Evolutionary conservation across 352 stramenopile genomes (phyloP).

Genomic region (Phytophthora pistaciae): DNA sequence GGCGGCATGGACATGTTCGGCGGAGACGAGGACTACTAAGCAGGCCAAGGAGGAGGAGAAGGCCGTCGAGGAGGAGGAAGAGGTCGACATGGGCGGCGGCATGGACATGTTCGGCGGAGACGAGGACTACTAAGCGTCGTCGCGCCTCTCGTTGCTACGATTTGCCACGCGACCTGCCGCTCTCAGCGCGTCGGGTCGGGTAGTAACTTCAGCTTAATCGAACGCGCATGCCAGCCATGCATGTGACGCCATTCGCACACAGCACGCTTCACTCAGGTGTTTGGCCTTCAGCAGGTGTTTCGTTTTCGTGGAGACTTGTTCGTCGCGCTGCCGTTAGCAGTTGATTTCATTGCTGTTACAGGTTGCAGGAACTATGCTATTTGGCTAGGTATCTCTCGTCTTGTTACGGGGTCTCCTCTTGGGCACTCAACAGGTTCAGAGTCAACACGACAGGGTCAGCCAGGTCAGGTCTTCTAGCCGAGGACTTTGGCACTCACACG

Average conservation of each 20-base stretch:
- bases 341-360: slow-evolving; percentile 23
- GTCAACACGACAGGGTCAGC: not conserved
- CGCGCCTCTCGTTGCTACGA: not conserved
- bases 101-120: slow-evolving; percentile 91
- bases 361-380: slow-evolving; percentile 16
- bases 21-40: slow-evolving; percentile 86
- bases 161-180: slow-evolving; percentile 9
- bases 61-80: slow-evolving; percentile 78
- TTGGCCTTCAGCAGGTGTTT: not conserved
- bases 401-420: slow-evolving; percentile 2
- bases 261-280: slow-evolving; percentile 22
- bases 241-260: slow-evolving; percentile 59
- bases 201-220: slow-evolving; percentile 64
- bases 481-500: slow-evolving; percentile 79
- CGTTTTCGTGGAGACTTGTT: not conserved
- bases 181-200: slow-evolving; percentile 17
- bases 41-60: slow-evolving; percentile 75
- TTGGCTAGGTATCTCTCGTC: not conserved
- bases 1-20: slow-evolving; percentile 90
- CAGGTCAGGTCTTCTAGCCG: slow-evolving; percentile 35
- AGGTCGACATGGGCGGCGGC: slow-evolving; percentile 80
- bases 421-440: not conserved
- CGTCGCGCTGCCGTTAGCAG: slow-evolving; percentile 10
- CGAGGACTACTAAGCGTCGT: slow-evolving; percentile 79
- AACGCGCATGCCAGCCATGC: slow-evolving; percentile 45